Evolutionary conservation across 2,329 filamentous ascomycete genomes (phyloP).

Genomic region (Colletotrichum spinosum): DNA sequence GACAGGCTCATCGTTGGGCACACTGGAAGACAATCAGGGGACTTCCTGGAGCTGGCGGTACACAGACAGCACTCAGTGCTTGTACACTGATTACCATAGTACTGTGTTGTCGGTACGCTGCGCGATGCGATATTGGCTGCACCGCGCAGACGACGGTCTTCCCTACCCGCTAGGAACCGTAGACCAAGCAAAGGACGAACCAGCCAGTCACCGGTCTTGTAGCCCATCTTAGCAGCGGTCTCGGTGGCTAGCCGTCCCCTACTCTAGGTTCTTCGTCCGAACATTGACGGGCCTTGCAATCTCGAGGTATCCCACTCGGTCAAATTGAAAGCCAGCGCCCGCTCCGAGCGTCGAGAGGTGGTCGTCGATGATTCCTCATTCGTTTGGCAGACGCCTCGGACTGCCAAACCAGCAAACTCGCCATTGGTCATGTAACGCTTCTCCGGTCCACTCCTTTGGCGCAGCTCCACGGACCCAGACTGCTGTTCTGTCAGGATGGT

Average conservation of each 20-base stretch:
- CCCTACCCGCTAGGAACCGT: conserved; percentile 17
- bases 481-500: conserved; percentile 5
- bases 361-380: conserved; percentile 32
- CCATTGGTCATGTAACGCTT: conserved; percentile 36
- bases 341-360: conserved; percentile 24
- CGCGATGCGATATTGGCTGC: background rate
- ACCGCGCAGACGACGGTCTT: background rate
- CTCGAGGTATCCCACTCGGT: conserved; percentile 30
- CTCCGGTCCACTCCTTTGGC: conserved; percentile 17
- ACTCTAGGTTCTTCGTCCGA: conserved; percentile 7
- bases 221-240: conserved; percentile 8
- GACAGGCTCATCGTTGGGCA: background rate
- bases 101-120: conserved; percentile 10
- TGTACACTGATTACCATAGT: conserved; percentile 3
- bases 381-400: conserved; percentile 36
- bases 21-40: conserved; percentile 26
- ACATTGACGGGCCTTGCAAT: conserved; percentile 11
- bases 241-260: conserved; percentile 25
- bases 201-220: conserved; percentile 1
- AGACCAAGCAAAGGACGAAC: conserved; percentile 25
- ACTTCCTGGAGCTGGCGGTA: conserved; percentile 22
- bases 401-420: conserved; percentile 17
- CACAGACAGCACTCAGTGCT: background rate
- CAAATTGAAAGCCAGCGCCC: conserved; percentile 34
- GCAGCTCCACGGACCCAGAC: conserved; percentile 33